Evolutionary conservation across 352 stramenopile genomes (phyloP), one percentile per base, ranked within the genome.

Genomic region (Globisporangium iwayamae): DNA sequence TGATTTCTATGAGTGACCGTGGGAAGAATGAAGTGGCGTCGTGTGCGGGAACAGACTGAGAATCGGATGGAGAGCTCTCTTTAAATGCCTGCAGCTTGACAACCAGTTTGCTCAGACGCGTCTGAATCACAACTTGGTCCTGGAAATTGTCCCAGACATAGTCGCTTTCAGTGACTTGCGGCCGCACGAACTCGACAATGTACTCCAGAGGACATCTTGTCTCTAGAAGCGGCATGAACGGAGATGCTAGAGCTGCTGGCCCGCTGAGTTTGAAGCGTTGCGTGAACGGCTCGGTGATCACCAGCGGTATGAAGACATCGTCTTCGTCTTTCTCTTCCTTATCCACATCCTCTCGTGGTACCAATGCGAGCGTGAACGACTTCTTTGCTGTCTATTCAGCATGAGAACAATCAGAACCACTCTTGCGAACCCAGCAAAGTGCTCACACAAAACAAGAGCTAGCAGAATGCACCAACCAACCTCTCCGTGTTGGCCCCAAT

Each of bases 121-220:
- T 85, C 59, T 91, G 78, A 28, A 91, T 69, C 30, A 81, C 71
- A 22, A 91, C 46, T 51, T 86, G 78, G 61, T 91, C 82, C 51
- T 87, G 82, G 56, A 91, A 91, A 32, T 91, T 79, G 34, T 86
- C 68, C 69, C 70, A 85, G 3, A 53, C 69, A 48, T 66, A 84
- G 60, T 89, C 82, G n/a, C 78, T 83, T 38, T 85, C 72, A 11
- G 36, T 59, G 2, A 65, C 56, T 5, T 48, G 39, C 0, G 83
- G 83, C 4, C 58, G 67, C 4, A 64, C 39, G 60, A 89, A 92
- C 62, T 73, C 66, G 22, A 86, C 48, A 10, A n/a, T 52, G 43
- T 72, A 87, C 8, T 64, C 64, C 16, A 71, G 32, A 38, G 56
- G 22, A 10, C n/a, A 56, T 4, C 57, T 64, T 3, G 36, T n/a